Base-by-base conservation (phyloP, 169 alveolate genomes). In the Plasmodium inui region DNA sequence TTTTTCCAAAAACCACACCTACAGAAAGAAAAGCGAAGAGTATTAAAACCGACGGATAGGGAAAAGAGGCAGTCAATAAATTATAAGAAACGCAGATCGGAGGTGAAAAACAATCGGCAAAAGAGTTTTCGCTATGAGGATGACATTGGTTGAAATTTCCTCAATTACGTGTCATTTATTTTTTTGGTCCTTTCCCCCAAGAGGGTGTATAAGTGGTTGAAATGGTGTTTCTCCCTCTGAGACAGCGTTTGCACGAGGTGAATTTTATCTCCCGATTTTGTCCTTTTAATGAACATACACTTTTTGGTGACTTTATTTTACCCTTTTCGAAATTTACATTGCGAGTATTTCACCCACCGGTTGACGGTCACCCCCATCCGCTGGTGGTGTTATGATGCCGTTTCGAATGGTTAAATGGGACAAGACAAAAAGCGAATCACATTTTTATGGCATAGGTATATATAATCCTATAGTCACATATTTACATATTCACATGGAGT, bases 11-110 rank as follows among this genome's bases (percentile, higher is more conserved):
- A 67, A 67, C 76, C 76, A 67, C 26, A 67, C 50, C 44, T 39
- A 19, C 94, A 95, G 96, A 96, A 95, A 78, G 97, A 96, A 83
- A 83, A 93, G 74, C 94, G 97, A 73, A 61, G 91, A 46, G 78
- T 78, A 2, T 92, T 95, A 61, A 93, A 86, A 81, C 95, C 96
- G 78, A 92, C 97, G 37, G 97, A 96, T 41, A 92, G 83, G 26
- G 97, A 96, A 53, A 96, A 96, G 94, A 89, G 80, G 8, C 91
- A 55, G 28, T 94, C 92, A 34, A 92, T 92, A 92, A 91, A 84
- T 53, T 95, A 92, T 78, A 96, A 96, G 92, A 92, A 86, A 93
- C 80, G 92, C 71, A 83, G 96, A 70, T 85, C 97, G 3, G 96
- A 91, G 55, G 93, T 92, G 83, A 96, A 96, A 93, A 93, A 81